phyloP scores from a whole-genome alignment of 225 moss, liverwort and hornwort genomes.

The Climacium dendroides region DNA sequence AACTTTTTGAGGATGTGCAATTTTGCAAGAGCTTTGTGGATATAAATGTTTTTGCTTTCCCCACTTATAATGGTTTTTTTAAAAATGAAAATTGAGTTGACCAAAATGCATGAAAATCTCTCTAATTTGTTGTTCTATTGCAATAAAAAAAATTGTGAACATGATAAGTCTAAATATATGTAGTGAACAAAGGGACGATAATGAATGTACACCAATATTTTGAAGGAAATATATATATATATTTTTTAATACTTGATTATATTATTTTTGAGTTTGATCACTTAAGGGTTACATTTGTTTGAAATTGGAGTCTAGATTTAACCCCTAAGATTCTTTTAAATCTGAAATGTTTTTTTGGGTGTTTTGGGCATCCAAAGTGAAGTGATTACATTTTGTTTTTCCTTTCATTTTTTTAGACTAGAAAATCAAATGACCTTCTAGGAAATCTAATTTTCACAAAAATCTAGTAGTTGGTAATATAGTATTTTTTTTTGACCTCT shows the following conservation, averaged over 20 bases:
- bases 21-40: no score
- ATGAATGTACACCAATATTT: not conserved
- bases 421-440: not conserved
- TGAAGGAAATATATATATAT: no score
- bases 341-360: fast-evolving
- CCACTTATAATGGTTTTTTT: no score
- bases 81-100: no score
- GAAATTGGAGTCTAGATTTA: fast-evolving
- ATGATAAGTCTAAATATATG: fast-evolving
- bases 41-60: no score
- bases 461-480: fast-evolving
- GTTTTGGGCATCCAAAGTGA: not conserved
- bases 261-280: not conserved
- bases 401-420: not conserved
- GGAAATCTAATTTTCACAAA: not conserved
- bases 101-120: not conserved
- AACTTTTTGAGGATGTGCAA: no score
- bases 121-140: not conserved
- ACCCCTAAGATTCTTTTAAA: not conserved
- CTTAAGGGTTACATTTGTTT: not conserved
- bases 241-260: no score
- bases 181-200: not conserved
- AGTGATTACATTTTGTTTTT: not conserved
- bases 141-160: no score
- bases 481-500: not conserved